Evolutionary conservation across 2,329 filamentous ascomycete species (phyloP).

Genomic region (Sarocladium kiliense): DNA sequence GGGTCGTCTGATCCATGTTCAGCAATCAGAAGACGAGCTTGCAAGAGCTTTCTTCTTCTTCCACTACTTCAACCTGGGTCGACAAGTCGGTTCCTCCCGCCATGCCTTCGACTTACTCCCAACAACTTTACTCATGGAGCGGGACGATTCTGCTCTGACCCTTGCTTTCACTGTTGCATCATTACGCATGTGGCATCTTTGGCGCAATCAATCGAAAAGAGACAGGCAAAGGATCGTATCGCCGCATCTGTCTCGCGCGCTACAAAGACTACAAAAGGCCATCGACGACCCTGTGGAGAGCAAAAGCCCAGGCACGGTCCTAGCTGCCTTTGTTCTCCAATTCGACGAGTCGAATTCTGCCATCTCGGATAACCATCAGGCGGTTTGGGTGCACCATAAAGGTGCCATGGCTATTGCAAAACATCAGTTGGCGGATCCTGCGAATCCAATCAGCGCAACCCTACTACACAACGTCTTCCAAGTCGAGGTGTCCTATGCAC

Average conservation of each 20-base stretch:
- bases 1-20: too few species aligned
- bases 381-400: not conserved
- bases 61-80: too few species aligned
- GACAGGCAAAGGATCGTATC: not conserved
- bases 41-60: too few species aligned
- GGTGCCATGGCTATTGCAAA: not conserved
- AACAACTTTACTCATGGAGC: not conserved
- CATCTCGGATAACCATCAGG: not conserved
- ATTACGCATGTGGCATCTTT: not conserved
- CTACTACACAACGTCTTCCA: not conserved
- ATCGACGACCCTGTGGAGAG: not conserved
- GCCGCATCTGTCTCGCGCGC: not conserved
- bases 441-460: not conserved
- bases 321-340: not conserved
- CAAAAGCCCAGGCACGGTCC: not conserved
- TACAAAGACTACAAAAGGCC: not conserved
- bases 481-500: not conserved
- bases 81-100: not conserved
- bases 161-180: not conserved
- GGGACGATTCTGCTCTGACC: not conserved
- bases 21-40: too few species aligned
- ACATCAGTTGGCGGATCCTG: not conserved
- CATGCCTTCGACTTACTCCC: not conserved
- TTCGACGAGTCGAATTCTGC: not conserved
- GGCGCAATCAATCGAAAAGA: not conserved